phyloP scores from a whole-genome alignment of 108 stramenopile species.

The Nitzschia sp. region DNA sequence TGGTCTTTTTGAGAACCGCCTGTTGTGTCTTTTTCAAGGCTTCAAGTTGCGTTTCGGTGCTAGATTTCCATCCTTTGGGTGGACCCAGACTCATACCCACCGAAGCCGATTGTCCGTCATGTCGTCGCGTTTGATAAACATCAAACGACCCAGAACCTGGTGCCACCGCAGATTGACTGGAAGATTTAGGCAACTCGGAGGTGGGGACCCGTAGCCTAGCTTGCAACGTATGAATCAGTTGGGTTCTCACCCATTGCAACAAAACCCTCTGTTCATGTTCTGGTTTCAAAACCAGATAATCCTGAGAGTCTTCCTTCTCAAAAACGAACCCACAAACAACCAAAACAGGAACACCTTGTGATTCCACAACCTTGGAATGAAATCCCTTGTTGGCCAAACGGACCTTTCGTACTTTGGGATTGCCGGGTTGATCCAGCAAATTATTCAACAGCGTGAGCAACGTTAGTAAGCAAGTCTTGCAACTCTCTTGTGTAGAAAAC shows the following conservation, averaged over 20 bases:
- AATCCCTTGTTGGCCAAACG: slow-evolving; percentile 59
- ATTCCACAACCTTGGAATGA: slow-evolving; percentile 48
- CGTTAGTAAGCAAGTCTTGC: slow-evolving; percentile 46
- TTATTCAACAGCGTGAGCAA: slow-evolving; percentile 78
- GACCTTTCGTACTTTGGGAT: slow-evolving; percentile 72
- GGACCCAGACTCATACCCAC: slow-evolving; percentile 56
- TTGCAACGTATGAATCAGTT: background rate
- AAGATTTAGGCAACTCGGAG: background rate
- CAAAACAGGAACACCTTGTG: slow-evolving; percentile 65
- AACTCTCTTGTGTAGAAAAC: background rate
- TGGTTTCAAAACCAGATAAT: background rate
- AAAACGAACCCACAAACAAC: slow-evolving; percentile 62
- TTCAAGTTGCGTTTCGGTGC: slow-evolving; percentile 36
- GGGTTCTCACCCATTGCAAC: background rate
- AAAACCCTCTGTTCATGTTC: background rate
- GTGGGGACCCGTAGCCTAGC: background rate
- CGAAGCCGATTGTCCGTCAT: slow-evolving; percentile 65
- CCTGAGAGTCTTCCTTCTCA: background rate
- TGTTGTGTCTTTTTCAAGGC: slow-evolving; percentile 16
- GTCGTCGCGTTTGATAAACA: slow-evolving; percentile 60
- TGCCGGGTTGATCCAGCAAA: slow-evolving; percentile 52
- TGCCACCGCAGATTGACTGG: background rate
- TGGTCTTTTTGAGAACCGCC: slow-evolving; percentile 16
- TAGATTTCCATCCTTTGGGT: slow-evolving; percentile 60
- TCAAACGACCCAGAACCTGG: slow-evolving; percentile 41